A percentile compares a stretch with the other conserved stretches of the same genome.
phyloP scores from a whole-genome alignment of 2,329 filamentous ascomycete genomes.

The Clonostachys rhizophaga region DNA sequence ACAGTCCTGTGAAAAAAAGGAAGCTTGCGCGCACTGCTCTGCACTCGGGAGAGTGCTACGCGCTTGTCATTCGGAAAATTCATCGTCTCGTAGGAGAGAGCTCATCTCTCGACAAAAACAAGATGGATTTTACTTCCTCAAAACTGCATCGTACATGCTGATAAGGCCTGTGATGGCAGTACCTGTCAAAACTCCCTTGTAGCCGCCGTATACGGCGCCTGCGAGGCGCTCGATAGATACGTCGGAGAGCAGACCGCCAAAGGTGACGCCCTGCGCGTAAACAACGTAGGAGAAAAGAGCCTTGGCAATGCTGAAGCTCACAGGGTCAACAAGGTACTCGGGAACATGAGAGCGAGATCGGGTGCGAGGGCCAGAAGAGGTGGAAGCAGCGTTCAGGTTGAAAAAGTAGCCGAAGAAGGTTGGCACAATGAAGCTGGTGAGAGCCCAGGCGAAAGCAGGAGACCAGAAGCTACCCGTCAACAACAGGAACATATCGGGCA shows the following conservation, averaged over 20 bases:
- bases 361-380: constrained; percentile 20
- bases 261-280: constrained; percentile 63
- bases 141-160: constrained; percentile 72
- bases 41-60: no score
- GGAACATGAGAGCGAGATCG: constrained; percentile 36
- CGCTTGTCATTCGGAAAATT: no score
- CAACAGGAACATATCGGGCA: constrained; percentile 79
- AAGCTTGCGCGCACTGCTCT: no score
- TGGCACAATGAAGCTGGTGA: constrained; percentile 69
- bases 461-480: constrained; percentile 80
- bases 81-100: neutral
- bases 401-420: constrained; percentile 78
- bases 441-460: constrained; percentile 70
- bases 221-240: constrained; percentile 60
- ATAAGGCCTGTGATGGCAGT: constrained; percentile 63
- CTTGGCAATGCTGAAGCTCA: constrained; percentile 88
- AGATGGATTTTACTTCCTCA: constrained; percentile 52
- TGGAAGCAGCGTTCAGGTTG: constrained; percentile 57
- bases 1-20: no score
- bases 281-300: constrained; percentile 77
- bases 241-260: constrained; percentile 57
- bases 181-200: constrained; percentile 64
- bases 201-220: constrained; percentile 65
- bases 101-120: neutral
- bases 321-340: constrained; percentile 70